A percentile compares a stretch with the other conserved stretches of the same genome.
Conservation (phyloP, 2,329 filamentous ascomycete species). For the Exutisphaerella laricina region DNA sequence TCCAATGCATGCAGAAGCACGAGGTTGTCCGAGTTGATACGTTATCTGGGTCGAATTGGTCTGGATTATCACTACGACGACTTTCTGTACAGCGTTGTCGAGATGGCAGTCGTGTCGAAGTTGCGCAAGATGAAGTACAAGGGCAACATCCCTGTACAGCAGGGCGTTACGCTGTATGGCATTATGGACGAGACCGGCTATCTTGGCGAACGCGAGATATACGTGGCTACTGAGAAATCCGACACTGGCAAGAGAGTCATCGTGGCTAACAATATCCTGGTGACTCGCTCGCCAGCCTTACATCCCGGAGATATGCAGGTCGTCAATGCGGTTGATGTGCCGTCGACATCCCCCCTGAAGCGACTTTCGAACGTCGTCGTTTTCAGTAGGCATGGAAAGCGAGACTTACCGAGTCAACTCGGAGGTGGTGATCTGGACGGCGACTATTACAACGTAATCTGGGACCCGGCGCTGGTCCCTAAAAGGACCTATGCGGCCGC, state of each 20-base stretch:
- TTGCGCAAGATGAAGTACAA: conserved; percentile 73
- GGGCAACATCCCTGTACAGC: conserved; percentile 63
- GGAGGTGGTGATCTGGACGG: conserved; percentile 81
- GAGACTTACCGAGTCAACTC: conserved; percentile 72
- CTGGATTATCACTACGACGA: conserved; percentile 62
- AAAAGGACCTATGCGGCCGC: conserved; percentile 51
- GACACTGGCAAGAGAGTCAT: conserved; percentile 30
- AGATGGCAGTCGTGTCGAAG: conserved; percentile 64
- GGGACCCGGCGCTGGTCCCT: conserved; percentile 53
- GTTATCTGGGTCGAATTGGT: conserved; percentile 51
- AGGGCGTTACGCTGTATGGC: conserved; percentile 73
- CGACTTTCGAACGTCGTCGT: conserved; percentile 67
- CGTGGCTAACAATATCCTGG: conserved; percentile 46
- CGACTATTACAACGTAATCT: conserved; percentile 76
- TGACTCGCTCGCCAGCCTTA: conserved; percentile 75
- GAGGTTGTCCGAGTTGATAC: conserved; percentile 58
- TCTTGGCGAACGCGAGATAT: conserved; percentile 63
- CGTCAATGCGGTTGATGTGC: conserved; percentile 55
- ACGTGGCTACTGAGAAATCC: conserved; percentile 51
- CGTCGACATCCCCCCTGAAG: conserved; percentile 55
- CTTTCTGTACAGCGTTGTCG: conserved; percentile 66
- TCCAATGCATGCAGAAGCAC: conserved; percentile 58
- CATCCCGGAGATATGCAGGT: conserved; percentile 76
- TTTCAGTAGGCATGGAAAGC: conserved; percentile 64
- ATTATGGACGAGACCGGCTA: conserved; percentile 75